phyloP scores from a whole-genome alignment of 176 grass and related monocot species.

The Alloteropsis semialata region DNA sequence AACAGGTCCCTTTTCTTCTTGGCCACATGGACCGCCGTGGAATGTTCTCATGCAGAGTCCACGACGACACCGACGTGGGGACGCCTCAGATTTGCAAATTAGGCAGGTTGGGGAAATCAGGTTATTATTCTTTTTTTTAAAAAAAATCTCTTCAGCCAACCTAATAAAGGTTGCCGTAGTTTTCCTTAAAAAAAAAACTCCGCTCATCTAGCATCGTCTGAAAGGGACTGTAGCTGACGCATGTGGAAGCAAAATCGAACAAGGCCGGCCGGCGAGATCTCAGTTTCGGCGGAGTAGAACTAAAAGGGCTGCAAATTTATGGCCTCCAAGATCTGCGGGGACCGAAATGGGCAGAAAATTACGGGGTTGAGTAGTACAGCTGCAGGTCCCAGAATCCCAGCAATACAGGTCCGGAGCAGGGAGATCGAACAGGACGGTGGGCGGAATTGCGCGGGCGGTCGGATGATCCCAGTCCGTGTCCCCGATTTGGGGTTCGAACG shows the following conservation, averaged over 20 bases:
- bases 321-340: neutral
- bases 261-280: neutral
- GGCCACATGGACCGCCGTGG: neutral
- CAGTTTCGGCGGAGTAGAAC: neutral
- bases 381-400: too few species aligned
- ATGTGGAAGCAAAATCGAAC: neutral
- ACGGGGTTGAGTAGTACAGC: neutral
- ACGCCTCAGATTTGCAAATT: neutral
- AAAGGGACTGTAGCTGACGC: neutral
- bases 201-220: neutral
- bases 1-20: neutral
- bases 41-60: conserved; percentile 18
- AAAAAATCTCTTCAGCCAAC: neutral
- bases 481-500: neutral
- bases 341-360: neutral
- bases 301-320: neutral
- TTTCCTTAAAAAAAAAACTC: too few species aligned
- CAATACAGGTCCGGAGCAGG: too few species aligned
- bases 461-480: neutral
- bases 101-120: neutral
- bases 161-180: too few species aligned
- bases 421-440: neutral
- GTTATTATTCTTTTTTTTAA: neutral
- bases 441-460: neutral
- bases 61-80: neutral